Base-by-base conservation (phyloP, 805 yeast species). In the Candida pseudoglaebosa region DNA sequence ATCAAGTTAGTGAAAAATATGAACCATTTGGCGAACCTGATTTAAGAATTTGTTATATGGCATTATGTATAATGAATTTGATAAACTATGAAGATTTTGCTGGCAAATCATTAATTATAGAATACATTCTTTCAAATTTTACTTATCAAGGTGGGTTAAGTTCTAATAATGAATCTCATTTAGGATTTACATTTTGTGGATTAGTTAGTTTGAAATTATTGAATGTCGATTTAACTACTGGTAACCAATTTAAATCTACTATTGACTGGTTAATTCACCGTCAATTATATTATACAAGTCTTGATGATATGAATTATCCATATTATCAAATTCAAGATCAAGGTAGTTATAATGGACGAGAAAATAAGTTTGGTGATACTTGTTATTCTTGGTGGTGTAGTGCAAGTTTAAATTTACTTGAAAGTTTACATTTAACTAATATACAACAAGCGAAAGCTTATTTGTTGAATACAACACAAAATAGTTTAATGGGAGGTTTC, bases 121-220 rank as follows among this genome's bases (percentile, higher is more conserved):
- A 43, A 0, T 79, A 69, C 52, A 47, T 69, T 4, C 29, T 53
- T 3, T 39, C 34, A 5, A 41, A 65, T 29, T 41, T 61, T 19
- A 56, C 52, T 39, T 71, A 59, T 47, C 79, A 75, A 50, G 97
- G 97, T 1, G 97, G 96, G 0, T 59, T 86, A 33, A 84, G 90
- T 4, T 72, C 74, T 17, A 32, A 44, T 28, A 61, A 67, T 10
- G 99, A 91, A 57, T 69, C 89, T 2, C 97, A 91, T 61, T 80
- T 88, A 5, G 99, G 98, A 0, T 70, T 84, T 42, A 84, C 95
- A 0, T 91, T 78, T 52, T 90, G 97, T 61, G 96, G 85, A 0
- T 49, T 90, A 17, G 83, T 84, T 0, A 58, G 84, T 1, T 65
- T 88, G 40, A 52, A 56, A 24, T 47, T 85, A 30, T 41, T 65